Conservation (phyloP, 345 rosid species). For the Erucastrum elatum region DNA sequence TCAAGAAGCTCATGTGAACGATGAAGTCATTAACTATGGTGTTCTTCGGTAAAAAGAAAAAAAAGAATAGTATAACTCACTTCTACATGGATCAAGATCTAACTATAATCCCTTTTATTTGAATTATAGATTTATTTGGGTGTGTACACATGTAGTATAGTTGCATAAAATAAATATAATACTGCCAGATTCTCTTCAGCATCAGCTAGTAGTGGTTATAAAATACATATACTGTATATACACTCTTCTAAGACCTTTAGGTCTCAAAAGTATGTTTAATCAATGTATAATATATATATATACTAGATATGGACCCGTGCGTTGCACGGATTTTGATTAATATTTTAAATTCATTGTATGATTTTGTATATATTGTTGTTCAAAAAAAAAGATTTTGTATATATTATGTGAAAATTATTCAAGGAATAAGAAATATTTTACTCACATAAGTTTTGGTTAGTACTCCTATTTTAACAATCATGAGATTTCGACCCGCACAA, state of each 20-base stretch:
- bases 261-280: slow-evolving; percentile 19
- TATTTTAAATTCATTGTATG: too few species aligned
- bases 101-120: background rate
- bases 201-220: slow-evolving; percentile 4
- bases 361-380: too few species aligned
- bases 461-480: too few species aligned
- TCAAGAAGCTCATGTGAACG: slow-evolving; percentile 27
- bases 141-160: background rate
- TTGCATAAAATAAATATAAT: background rate
- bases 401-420: too few species aligned
- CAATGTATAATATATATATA: background rate
- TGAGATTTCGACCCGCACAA: too few species aligned
- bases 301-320: too few species aligned
- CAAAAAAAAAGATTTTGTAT: too few species aligned
- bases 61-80: background rate
- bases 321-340: too few species aligned
- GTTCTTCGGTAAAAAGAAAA: background rate
- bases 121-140: background rate
- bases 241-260: slow-evolving; percentile 14
- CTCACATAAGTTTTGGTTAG: too few species aligned
- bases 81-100: background rate
- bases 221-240: background rate
- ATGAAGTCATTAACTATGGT: slow-evolving; percentile 27
- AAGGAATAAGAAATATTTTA: too few species aligned
- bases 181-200: slow-evolving; percentile 7